Evolutionary conservation across 148 eudicot genomes (phyloP).

Genomic region (Hydrangea macrophylla): DNA sequence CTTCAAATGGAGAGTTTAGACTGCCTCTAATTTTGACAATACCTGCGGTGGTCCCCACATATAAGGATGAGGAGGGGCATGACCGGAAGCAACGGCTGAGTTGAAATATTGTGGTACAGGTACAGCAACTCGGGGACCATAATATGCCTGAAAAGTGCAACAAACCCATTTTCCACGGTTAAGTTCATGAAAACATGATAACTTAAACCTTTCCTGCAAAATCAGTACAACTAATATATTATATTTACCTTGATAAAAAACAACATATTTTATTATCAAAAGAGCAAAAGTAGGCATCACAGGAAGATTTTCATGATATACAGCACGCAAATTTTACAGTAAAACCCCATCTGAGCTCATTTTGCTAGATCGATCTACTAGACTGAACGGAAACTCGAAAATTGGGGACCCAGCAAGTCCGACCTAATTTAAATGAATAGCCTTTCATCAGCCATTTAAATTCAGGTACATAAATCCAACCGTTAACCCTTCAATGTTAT

Average conservation of each 20-base stretch:
- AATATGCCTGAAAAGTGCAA: conserved; percentile 66
- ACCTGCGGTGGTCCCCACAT: conserved; percentile 99
- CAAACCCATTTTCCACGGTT: not conserved
- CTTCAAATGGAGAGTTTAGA: not conserved
- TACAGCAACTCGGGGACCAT: conserved; percentile 81
- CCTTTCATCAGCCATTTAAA: too few relatives aligned
- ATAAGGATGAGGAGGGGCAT: conserved; percentile 77
- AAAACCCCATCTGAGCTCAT: too few relatives aligned
- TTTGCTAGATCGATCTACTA: too few relatives aligned
- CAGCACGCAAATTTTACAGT: too few relatives aligned
- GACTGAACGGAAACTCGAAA: too few relatives aligned
- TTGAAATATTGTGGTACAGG: conserved; percentile 77
- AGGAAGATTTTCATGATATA: too few relatives aligned
- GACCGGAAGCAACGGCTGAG: conserved; percentile 73
- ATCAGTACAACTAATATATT: not conserved
- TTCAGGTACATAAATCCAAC: too few relatives aligned
- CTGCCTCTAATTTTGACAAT: not conserved
- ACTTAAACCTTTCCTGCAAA: not conserved
- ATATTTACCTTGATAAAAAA: not conserved
- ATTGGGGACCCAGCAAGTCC: too few relatives aligned
- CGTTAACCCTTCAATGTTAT: too few relatives aligned
- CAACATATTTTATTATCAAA: too few relatives aligned
- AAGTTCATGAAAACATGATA: not conserved
- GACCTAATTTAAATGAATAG: too few relatives aligned
- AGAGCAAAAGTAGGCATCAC: too few relatives aligned